A percentile compares a stretch with the other conserved stretches of the same genome.
phyloP scores from a whole-genome alignment of 257 asterid species.

The Plantago major region DNA sequence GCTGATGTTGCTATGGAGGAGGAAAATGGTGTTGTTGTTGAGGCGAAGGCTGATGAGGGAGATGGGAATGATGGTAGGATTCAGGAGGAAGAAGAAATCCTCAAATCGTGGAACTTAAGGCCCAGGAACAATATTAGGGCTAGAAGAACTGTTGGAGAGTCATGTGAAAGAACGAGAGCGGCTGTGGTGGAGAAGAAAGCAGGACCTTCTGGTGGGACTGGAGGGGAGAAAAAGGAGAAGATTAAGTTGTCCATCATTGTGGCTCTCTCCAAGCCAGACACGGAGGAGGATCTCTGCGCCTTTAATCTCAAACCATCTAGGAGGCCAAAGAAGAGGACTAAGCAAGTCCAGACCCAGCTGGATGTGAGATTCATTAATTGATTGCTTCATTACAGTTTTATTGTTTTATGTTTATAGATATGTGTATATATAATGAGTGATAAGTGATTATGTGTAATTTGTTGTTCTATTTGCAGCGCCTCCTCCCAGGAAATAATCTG shows the following conservation, averaged over 20 bases:
- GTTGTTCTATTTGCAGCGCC: slow-evolving; percentile 34
- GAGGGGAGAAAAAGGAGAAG: slow-evolving; percentile 36
- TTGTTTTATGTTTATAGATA: background rate
- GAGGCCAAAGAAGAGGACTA: slow-evolving; percentile 74
- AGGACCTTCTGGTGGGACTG: slow-evolving; percentile 1
- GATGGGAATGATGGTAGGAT: too few relatives aligned
- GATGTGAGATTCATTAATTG: slow-evolving; percentile 45
- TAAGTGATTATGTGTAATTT: background rate
- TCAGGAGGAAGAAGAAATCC: too few relatives aligned
- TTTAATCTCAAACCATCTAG: slow-evolving; percentile 63
- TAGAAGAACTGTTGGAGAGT: too few relatives aligned
- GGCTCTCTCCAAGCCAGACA: slow-evolving; percentile 52
- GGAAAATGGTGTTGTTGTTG: too few relatives aligned
- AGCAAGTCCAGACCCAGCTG: slow-evolving; percentile 43
- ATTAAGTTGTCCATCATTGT: slow-evolving; percentile 37
- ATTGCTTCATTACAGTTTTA: background rate
- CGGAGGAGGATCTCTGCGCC: slow-evolving; percentile 63
- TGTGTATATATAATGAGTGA: background rate
- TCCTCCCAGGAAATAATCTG: slow-evolving; percentile 70
- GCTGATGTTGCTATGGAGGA: too few relatives aligned
- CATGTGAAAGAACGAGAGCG: slow-evolving; percentile 19
- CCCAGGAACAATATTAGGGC: slow-evolving; percentile 21
- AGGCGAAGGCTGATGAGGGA: too few relatives aligned
- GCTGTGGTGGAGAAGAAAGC: background rate
- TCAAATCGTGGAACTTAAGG: too few relatives aligned